Evolutionary conservation across 78 protist species (phyloP), one percentile per base, ranked within the genome.

Genomic region (Dictyostelium firmibasis): DNA sequence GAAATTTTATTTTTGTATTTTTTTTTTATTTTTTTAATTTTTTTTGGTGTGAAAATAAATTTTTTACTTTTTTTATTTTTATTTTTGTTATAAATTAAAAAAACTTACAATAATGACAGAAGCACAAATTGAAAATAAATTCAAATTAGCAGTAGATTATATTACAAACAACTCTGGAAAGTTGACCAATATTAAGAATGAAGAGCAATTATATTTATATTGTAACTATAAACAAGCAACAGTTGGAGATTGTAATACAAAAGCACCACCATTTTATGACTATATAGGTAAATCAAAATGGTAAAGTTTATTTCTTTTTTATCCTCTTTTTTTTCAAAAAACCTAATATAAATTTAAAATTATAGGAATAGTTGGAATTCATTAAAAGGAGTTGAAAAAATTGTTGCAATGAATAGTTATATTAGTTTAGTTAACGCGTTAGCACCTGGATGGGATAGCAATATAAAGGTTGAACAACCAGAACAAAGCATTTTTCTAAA

Each of bases 221-320:
- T 43, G 79, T 57, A 84, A 81, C 36, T 89, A 27, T 33, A 89
- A 89, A 69, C 94, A 89, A 69, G 94, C 94, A 2, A 89, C 94
- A 23, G n/a, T 62, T 23, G 94, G 94, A 10, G 53, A 81, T 38
- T 81, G 85, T 35, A 89, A 89, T 81, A 89, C 94, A 38, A 89
- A 89, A 50, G 47, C 74, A 81, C 94, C 94, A 29, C 50, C 83
- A 27, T 89, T 89, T 33, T 89, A 36, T 81, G 94, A 89, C 36
- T 89, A 64, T 43, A 77, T 89, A 67, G 94, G 86, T 38, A 89
- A 69, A 69, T 20, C 87, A 18, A 89, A 89, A 69, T 89, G 94
- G 94, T 70, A 70, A 25, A 25, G 23, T 16, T 16, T 16, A 1
- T 16, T 50, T 16, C 3, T 2, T 50, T 50, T 50, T 16, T 50